phyloP scores from a whole-genome alignment of 2,329 filamentous ascomycete species.

The Dothistroma septosporum region DNA sequence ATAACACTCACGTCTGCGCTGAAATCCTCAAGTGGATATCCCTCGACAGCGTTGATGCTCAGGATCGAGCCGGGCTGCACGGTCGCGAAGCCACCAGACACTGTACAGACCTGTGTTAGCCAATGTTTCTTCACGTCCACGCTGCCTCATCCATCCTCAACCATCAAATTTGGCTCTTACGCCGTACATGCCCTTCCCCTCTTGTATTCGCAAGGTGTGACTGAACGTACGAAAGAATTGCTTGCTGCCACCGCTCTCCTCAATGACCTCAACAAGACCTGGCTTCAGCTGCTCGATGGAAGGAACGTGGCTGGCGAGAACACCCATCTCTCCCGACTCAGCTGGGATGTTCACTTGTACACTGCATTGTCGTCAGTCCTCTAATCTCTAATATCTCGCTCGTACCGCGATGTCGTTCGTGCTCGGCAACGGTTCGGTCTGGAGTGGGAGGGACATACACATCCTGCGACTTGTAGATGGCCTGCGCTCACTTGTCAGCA shows the following conservation, averaged over 20 bases:
- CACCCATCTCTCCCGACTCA: slow-evolving; percentile 98
- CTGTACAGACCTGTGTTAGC: slow-evolving; percentile 45
- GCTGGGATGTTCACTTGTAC: slow-evolving; percentile 99
- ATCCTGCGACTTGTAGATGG: slow-evolving; percentile 66
- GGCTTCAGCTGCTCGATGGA: slow-evolving; percentile 99
- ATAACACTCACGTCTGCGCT: slow-evolving; percentile 63
- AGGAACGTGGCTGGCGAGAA: slow-evolving; percentile 97
- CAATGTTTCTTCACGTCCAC: neutral
- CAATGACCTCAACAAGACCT: slow-evolving; percentile 88
- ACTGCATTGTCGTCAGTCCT: slow-evolving; percentile 46
- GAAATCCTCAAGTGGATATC: slow-evolving; percentile 92
- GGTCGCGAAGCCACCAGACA: slow-evolving; percentile 93
- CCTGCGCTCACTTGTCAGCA: slow-evolving; percentile 41
- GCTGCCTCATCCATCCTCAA: neutral
- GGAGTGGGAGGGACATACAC: slow-evolving; percentile 52
- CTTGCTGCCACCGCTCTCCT: slow-evolving; percentile 87
- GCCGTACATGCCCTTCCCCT: neutral
- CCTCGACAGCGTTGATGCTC: slow-evolving; percentile 98
- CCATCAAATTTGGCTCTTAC: neutral
- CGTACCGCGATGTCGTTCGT: slow-evolving; percentile 7
- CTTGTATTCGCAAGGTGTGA: neutral
- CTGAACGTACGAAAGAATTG: slow-evolving; percentile 91
- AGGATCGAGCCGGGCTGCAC: slow-evolving; percentile 92
- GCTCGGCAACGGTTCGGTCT: slow-evolving; percentile 5
- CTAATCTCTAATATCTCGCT: slow-evolving; percentile 3